phyloP scores from a whole-genome alignment of 805 yeast genomes.

The Cyberlindnera samutprakarnensis region DNA sequence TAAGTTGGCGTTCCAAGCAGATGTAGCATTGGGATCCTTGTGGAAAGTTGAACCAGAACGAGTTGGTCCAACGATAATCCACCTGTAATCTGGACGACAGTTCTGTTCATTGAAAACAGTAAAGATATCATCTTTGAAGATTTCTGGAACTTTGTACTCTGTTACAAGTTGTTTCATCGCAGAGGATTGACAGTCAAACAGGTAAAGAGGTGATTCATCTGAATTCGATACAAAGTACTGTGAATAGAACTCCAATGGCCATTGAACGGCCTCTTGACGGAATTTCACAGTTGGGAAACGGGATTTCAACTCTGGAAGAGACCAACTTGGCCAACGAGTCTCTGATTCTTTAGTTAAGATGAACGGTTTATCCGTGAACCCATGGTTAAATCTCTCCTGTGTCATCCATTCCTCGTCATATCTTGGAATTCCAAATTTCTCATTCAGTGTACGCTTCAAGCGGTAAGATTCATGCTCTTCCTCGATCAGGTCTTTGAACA shows the following conservation, averaged over 20 bases:
- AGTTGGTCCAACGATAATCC: constrained; percentile 82
- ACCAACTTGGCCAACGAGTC: constrained; percentile 63
- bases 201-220: constrained; percentile 81
- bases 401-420: constrained; percentile 38
- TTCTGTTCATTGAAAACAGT: constrained; percentile 33
- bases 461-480: constrained; percentile 32
- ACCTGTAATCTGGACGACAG: constrained; percentile 84
- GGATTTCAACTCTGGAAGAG: constrained; percentile 35
- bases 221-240: constrained; percentile 52
- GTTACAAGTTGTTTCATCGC: constrained; percentile 51
- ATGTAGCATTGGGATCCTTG: constrained; percentile 85
- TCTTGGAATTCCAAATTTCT: constrained; percentile 40
- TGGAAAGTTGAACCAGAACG: constrained; percentile 87
- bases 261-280: constrained; percentile 79
- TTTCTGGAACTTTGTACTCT: constrained; percentile 47
- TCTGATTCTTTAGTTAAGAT: constrained; percentile 32
- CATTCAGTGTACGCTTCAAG: constrained; percentile 14
- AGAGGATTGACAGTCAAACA: constrained; percentile 74
- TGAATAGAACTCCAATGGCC: constrained; percentile 59
- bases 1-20: constrained; percentile 83
- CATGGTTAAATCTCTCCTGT: constrained; percentile 35
- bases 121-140: constrained; percentile 56
- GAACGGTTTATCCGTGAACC: constrained; percentile 55
- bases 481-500: constrained; percentile 41
- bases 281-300: constrained; percentile 57